Conservation (phyloP, 1,284 basidiomycete genomes). For the Trametes versicolor region DNA sequence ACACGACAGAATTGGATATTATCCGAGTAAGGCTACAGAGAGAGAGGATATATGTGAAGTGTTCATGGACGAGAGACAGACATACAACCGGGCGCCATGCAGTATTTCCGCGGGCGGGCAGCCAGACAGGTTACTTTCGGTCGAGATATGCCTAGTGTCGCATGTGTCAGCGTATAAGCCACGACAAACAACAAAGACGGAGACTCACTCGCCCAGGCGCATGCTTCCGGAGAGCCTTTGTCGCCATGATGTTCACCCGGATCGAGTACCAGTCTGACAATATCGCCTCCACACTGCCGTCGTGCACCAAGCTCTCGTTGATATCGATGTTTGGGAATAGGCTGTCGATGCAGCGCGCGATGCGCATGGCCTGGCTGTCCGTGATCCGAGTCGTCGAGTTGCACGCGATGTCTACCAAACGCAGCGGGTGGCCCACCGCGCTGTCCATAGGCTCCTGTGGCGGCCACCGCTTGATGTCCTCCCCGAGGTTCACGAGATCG, state of each 20-base stretch:
- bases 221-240: slow-evolving; percentile 10
- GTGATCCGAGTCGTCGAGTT: slow-evolving; percentile 2
- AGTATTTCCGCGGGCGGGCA: no score
- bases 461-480: no score
- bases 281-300: slow-evolving; percentile 14
- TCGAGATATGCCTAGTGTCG: not conserved
- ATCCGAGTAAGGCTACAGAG: no score
- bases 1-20: no score
- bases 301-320: slow-evolving; percentile 19
- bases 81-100: no score
- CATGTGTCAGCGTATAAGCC: not conserved
- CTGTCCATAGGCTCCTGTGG: not conserved
- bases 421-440: slow-evolving; percentile 13
- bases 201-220: slow-evolving; percentile 5
- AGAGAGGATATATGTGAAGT: no score
- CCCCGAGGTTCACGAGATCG: slow-evolving; percentile 6
- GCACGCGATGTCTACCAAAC: slow-evolving; percentile 16
- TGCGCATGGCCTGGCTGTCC: slow-evolving; percentile 14
- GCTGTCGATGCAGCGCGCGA: slow-evolving; percentile 16
- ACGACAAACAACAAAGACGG: no score
- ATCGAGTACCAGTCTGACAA: slow-evolving; percentile 27
- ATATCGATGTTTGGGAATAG: no score
- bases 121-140: no score
- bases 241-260: slow-evolving; percentile 16
- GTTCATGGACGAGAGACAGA: no score